Base-by-base conservation (phyloP, 225 moss, liverwort and hornwort species). In the Antitrichia curtipendula region DNA sequence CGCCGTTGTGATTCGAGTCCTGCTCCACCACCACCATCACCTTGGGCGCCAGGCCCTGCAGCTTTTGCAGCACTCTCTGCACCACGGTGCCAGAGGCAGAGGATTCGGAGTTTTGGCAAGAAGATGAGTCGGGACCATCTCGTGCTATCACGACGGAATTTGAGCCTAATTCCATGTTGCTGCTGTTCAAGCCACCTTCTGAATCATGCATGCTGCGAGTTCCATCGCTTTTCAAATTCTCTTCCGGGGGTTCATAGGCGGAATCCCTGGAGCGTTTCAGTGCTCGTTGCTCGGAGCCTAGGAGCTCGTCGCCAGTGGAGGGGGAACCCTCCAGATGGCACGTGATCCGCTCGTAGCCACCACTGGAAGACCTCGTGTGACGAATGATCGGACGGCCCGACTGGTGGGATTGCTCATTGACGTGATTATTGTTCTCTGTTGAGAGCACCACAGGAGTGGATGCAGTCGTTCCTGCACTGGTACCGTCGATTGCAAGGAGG, bases 21-120 rank as follows among this genome's bases (percentile, higher is more conserved):
- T 96, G 96, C 92, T 96, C 96, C 75, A 95, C 95, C 52, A 96
- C 91, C 65, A 96, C 96, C 96, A 95, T 96, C 76, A 95, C 94
- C 65, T 96, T 96, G 10, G 96, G 96, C 21, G 91, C 90, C 76
- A 96, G 86, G 60, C 90, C 79, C 62, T 92, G 95, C 50, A 96
- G 83, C 88, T 92, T 93, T 45, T 85, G 95, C 74, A 96, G 77
- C 12, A 96, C 93, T 83, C 90, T 86, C 81, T 93, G 93, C 87
- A 96, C 90, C n/a, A 91, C 92, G 24, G 85, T 50, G 60, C 83
- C 75, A 22, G 81, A 74, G 32, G 49, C 49, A 7, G 75, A 43
- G 58, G 80, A 79, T 7, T 88, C 91, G 0, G 91, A 81, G 63
- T 91, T 87, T 12, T 87, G 77, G 71, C 91, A 89, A 29, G 91